Conservation (phyloP, 2,329 filamentous ascomycete genomes). For the Aspergillus sp. region DNA sequence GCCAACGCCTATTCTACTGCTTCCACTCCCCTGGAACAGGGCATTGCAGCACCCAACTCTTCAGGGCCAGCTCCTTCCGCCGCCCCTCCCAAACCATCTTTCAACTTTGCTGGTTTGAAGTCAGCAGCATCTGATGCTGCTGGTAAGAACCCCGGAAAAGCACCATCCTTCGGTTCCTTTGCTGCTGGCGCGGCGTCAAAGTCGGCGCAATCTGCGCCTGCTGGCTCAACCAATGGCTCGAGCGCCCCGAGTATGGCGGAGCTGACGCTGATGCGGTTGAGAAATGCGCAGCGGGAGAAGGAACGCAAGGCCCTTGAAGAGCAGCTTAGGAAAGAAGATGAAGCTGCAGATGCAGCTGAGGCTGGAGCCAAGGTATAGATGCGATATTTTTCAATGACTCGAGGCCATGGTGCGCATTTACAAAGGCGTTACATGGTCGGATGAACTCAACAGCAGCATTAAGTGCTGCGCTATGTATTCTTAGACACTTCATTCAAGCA, state of each 20-base stretch:
- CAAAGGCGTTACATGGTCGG: not conserved
- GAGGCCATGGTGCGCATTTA: not conserved
- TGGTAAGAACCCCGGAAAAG: conserved; percentile 32
- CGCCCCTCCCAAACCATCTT: conserved; percentile 27
- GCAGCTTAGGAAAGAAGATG: conserved; percentile 54
- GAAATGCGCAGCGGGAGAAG: conserved; percentile 57
- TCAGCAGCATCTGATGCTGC: conserved; percentile 19
- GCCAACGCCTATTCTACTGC: conserved; percentile 11
- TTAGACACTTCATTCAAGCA: conserved; percentile 8
- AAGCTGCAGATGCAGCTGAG: conserved; percentile 42
- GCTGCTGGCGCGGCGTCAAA: conserved; percentile 33
- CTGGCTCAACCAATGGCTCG: conserved; percentile 26
- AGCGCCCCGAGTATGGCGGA: conserved; percentile 48
- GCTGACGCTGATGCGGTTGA: conserved; percentile 58
- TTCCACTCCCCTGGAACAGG: conserved; percentile 20
- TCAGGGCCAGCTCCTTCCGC: conserved; percentile 13
- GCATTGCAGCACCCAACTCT: conserved; percentile 12
- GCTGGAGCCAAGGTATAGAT: conserved; percentile 19
- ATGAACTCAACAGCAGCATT: not conserved
- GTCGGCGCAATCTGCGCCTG: conserved; percentile 30
- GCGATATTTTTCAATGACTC: not conserved
- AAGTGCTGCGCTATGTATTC: not conserved
- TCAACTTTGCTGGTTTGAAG: conserved; percentile 40
- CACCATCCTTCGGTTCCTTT: conserved; percentile 48
- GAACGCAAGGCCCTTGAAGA: conserved; percentile 57